Evolutionary conservation across 495 filamentous ascomycete species (phyloP).

Genomic region (Penicillium roqueforti): DNA sequence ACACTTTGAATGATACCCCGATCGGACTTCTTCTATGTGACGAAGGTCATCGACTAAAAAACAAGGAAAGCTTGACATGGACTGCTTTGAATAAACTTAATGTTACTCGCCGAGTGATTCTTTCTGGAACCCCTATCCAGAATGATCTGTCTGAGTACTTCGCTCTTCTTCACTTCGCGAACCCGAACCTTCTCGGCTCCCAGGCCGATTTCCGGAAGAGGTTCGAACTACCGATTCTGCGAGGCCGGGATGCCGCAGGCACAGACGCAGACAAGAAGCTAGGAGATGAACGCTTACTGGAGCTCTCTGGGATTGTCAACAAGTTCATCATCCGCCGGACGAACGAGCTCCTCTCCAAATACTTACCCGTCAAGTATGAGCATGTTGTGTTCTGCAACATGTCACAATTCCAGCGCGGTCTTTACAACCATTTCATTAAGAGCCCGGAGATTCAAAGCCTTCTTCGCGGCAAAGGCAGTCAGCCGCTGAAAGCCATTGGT

Average conservation of each 20-base stretch:
- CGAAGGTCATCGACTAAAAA: conserved; percentile 97
- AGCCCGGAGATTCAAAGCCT: conserved; percentile 93
- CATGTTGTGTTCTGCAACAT: conserved; percentile 99
- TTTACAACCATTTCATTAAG: conserved; percentile 96
- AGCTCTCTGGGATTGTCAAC: conserved; percentile 83
- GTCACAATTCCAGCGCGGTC: conserved; percentile 81
- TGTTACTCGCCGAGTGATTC: conserved; percentile 85
- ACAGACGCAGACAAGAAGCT: conserved; percentile 76
- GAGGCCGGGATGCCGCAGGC: conserved; percentile 86
- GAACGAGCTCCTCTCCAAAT: conserved; percentile 97
- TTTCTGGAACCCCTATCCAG: conserved; percentile 96
- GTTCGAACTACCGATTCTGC: conserved; percentile 89
- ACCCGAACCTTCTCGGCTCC: conserved; percentile 85
- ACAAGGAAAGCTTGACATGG: conserved; percentile 93
- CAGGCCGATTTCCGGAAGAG: conserved; percentile 91
- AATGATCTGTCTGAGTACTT: conserved; percentile 99
- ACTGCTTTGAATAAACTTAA: conserved; percentile 84
- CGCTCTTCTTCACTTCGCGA: conserved; percentile 92
- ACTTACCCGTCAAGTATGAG: conserved; percentile 97
- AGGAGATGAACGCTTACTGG: conserved; percentile 77
- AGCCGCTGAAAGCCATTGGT: conserved; percentile 93
- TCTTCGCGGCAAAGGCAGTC: conserved; percentile 89
- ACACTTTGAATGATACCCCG: conserved; percentile 77
- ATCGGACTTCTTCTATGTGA: conserved; percentile 97
- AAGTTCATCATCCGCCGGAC: conserved; percentile 98